A percentile compares a stretch with the other conserved stretches of the same genome.
Evolutionary conservation across 75 land plant species (phyloP).

Genomic region (Sequoia sempervirens): DNA sequence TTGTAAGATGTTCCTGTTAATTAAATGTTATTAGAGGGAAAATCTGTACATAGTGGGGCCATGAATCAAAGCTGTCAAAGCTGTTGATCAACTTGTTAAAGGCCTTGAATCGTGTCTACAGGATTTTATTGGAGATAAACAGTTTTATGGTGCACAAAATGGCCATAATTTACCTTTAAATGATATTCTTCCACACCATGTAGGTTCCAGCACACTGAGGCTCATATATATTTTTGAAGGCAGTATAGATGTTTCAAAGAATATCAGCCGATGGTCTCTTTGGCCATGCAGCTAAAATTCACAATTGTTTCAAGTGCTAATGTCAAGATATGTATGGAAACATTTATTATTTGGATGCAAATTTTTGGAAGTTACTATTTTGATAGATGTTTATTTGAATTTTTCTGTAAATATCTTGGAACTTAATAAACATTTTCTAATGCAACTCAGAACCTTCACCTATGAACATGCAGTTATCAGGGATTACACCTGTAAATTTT

Average conservation of each 20-base stretch:
- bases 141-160: neutral
- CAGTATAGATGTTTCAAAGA: neutral
- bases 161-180: neutral
- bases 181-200: neutral
- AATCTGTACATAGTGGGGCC: neutral
- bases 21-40: neutral
- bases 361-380: neutral
- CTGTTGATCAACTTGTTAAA: neutral
- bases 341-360: neutral
- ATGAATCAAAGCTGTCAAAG: neutral
- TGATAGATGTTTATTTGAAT: neutral
- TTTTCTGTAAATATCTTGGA: neutral
- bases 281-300: neutral
- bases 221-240: neutral
- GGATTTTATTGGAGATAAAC: neutral
- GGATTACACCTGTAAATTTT: neutral
- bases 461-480: neutral
- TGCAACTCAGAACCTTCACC: neutral
- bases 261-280: neutral
- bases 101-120: slow-evolving; percentile 1
- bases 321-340: neutral
- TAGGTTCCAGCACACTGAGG: neutral
- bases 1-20: neutral
- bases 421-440: neutral
- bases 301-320: slow-evolving; percentile 3